Conservation (phyloP, 306 rosid genomes). For the Ochetophila trinervis region DNA sequence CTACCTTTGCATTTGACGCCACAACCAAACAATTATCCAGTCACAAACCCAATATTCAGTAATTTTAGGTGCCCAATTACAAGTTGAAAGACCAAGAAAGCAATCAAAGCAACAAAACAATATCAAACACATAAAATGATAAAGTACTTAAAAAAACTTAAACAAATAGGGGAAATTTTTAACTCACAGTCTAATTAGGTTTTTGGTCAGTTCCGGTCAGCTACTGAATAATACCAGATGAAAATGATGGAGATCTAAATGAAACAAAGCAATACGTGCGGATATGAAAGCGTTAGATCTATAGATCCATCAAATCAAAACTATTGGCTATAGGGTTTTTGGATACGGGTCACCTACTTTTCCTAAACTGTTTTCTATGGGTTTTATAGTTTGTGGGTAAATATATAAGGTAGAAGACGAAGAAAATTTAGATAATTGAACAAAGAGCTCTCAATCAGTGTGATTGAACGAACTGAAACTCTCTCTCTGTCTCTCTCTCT, state of each 20-base stretch:
- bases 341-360: conserved; percentile 13
- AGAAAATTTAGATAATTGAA: conserved; percentile 16
- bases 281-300: conserved; percentile 62
- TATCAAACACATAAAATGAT: not conserved
- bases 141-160: not conserved
- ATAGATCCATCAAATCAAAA: conserved; percentile 60
- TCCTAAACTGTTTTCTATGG: not conserved
- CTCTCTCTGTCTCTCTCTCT: conserved; percentile 20
- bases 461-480: conserved; percentile 33
- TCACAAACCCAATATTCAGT: conserved; percentile 15
- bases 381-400: conserved; percentile 6
- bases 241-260: conserved; percentile 58
- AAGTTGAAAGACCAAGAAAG: conserved; percentile 10
- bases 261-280: conserved; percentile 56
- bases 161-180: not conserved
- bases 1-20: conserved; percentile 24
- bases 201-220: conserved; percentile 38
- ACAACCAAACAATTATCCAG: conserved; percentile 12
- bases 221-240: conserved; percentile 27
- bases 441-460: conserved; percentile 28
- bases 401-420: conserved; percentile 4
- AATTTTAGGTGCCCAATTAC: conserved; percentile 8
- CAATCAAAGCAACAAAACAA: conserved; percentile 8
- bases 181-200: conserved; percentile 34
- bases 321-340: conserved; percentile 47